Percentiles rank a stretch among this genome's conserved stretches.
phyloP scores from a whole-genome alignment of 1,139 yeast genomes.

The Waltiozyma solani region DNA sequence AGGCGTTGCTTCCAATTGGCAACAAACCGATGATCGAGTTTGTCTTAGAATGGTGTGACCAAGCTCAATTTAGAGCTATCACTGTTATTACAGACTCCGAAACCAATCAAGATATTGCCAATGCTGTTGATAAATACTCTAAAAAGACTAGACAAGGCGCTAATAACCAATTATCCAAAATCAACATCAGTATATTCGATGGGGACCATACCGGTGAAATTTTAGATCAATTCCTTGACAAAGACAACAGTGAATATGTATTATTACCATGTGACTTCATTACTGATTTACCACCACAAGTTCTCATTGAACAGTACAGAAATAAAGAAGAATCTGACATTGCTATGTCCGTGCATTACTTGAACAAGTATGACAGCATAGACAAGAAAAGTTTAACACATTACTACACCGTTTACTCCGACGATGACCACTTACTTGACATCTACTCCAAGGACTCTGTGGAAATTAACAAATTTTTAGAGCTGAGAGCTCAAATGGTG shows the following conservation, averaged over 20 bases:
- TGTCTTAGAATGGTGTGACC: conserved; percentile 88
- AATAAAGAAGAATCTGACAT: conserved; percentile 53
- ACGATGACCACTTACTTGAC: conserved; percentile 51
- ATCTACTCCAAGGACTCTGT: conserved; percentile 54
- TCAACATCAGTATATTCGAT: conserved; percentile 38
- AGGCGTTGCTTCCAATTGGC: conserved; percentile 84
- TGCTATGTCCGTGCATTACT: conserved; percentile 65
- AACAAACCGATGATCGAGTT: conserved; percentile 85
- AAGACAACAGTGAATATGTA: conserved; percentile 46
- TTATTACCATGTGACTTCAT: conserved; percentile 88
- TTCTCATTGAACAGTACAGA: conserved; percentile 75
- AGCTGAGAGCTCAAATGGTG: conserved; percentile 74
- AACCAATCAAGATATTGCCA: conserved; percentile 23
- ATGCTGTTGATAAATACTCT: conserved; percentile 22
- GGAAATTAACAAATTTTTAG: conserved; percentile 56
- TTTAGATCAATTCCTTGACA: conserved; percentile 38
- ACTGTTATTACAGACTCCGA: conserved; percentile 40
- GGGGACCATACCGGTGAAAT: conserved; percentile 56
- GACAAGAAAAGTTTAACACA: conserved; percentile 66
- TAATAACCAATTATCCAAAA: conserved; percentile 21
- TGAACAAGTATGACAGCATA: conserved; percentile 57
- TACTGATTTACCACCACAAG: conserved; percentile 87
- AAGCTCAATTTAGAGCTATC: conserved; percentile 63
- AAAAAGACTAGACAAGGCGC: conserved; percentile 18
- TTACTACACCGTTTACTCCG: conserved; percentile 46